Evolutionary conservation across 257 asterid genomes (phyloP), one percentile per base, ranked within the genome.

Genomic region (Solanum commersonii): DNA sequence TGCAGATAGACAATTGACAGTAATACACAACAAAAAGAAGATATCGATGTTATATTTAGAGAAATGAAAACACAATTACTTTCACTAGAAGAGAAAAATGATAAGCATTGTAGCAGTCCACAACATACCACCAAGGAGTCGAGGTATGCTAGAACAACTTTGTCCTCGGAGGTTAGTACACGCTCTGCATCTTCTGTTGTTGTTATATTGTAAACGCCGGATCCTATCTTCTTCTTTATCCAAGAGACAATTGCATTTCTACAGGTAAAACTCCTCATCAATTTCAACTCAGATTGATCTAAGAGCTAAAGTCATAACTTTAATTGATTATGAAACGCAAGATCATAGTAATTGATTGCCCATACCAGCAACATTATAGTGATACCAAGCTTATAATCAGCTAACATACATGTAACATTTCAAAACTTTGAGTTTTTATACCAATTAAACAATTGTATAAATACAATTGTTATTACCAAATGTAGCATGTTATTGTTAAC

Each of bases 221-320:
- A 98, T 65, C 98, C 98, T 20, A 86, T 92, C 94, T 94, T 96
- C 93, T 95, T 96, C 94, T 88, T 95, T 92, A 96, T 89, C 99
- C 99, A 96, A 88, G 95, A 88, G 56, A 95, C 95, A 76, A 96
- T 95, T 42, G 95, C 96, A 88, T 93, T 96, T 90, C 99, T 96
- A 92, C 91, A 93, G 74, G 40, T 89, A 10, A 90, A 88, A 9
- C 7, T 84, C 22, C 74, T 83, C 35, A 34, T 60, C 29, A 52
- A 31, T 63, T 34, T 84, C 15, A 67, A 38, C 40, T 16, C 68
- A 44, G 68, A 27, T 29, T 81, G 42, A 81, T 81, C 52, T 65
- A 27, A 46, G 4, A 23, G 49, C 49, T 34, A 33, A 33, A 72
- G 40, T 31, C 40, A 71, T 31, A 71, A 29, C 76, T 71, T 31